Evolutionary conservation across 106 monocot genomes (phyloP).

Genomic region (Amphibolis antarctica): DNA sequence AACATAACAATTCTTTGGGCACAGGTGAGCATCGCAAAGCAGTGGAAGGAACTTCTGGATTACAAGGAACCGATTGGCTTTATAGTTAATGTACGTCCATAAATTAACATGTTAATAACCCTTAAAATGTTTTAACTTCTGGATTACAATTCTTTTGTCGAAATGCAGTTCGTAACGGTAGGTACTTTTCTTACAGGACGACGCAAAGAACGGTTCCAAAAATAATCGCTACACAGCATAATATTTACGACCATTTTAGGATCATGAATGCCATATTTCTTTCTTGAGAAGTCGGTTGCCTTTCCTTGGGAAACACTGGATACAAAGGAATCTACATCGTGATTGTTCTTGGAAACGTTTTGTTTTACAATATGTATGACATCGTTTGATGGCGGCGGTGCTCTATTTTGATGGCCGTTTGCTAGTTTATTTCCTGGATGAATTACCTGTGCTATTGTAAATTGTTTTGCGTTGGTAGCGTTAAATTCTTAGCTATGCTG

Average conservation of each 20-base stretch:
- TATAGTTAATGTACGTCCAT: constrained; percentile 52
- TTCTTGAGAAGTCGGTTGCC: too few relatives aligned
- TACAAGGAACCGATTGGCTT: constrained; percentile 62
- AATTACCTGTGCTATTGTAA: too few relatives aligned
- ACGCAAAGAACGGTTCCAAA: constrained; percentile 33
- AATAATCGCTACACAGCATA: constrained; percentile 25
- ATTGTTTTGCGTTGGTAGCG: too few relatives aligned
- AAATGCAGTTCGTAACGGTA: neutral
- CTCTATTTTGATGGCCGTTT: too few relatives aligned
- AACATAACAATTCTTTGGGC: neutral
- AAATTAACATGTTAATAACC: neutral
- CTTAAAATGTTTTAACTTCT: neutral
- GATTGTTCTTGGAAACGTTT: too few relatives aligned
- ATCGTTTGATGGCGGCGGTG: too few relatives aligned
- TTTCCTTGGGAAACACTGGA: too few relatives aligned
- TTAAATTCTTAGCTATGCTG: too few relatives aligned
- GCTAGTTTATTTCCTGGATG: too few relatives aligned
- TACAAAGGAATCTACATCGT: too few relatives aligned
- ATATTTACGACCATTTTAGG: constrained; percentile 1
- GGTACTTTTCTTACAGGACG: constrained; percentile 28
- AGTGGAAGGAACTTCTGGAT: constrained; percentile 86
- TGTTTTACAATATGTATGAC: too few relatives aligned
- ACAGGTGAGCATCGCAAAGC: constrained; percentile 73
- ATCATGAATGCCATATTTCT: neutral
- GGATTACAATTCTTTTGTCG: neutral